Percentiles rank a stretch among this genome's conserved stretches.
Evolutionary conservation across 2,329 filamentous ascomycete species (phyloP).

Genomic region (Hypoxylon sp.): DNA sequence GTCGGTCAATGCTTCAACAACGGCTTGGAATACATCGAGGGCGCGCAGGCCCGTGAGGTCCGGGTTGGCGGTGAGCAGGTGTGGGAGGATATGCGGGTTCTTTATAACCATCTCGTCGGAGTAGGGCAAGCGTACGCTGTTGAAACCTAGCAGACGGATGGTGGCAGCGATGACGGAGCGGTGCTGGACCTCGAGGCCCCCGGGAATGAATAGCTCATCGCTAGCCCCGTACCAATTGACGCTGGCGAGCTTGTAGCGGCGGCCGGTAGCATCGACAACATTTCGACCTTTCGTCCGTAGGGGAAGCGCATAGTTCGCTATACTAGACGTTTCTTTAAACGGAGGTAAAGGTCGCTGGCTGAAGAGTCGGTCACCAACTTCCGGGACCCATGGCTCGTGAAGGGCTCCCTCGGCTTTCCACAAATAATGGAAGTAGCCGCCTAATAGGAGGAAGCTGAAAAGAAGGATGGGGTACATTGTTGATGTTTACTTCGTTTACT

Average conservation of each 20-base stretch:
- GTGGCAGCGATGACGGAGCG: conserved; percentile 71
- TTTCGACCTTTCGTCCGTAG: conserved; percentile 72
- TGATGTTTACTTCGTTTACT: conserved; percentile 13
- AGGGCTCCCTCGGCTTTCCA: conserved; percentile 63
- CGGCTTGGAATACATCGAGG: conserved; percentile 73
- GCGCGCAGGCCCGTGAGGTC: conserved; percentile 71
- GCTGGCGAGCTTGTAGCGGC: conserved; percentile 73
- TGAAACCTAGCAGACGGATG: conserved; percentile 75
- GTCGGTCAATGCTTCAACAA: conserved; percentile 71
- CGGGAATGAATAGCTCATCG: conserved; percentile 75
- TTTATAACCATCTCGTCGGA: conserved; percentile 75
- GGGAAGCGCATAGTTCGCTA: conserved; percentile 68
- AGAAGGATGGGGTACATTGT: conserved; percentile 57
- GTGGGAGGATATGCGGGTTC: conserved; percentile 69
- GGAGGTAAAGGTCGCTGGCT: conserved; percentile 63
- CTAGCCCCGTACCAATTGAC: conserved; percentile 81
- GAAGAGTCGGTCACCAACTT: conserved; percentile 63
- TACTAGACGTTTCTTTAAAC: conserved; percentile 60
- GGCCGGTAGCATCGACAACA: conserved; percentile 70
- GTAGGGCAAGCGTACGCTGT: conserved; percentile 78
- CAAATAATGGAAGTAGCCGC: conserved; percentile 60
- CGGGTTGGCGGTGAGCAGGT: conserved; percentile 70
- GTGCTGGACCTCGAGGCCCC: conserved; percentile 75
- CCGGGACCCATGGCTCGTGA: conserved; percentile 64
- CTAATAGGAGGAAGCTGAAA: conserved; percentile 56